Evolutionary conservation across 192 early-diverging fungal genomes (phyloP).

Genomic region (Podila epicladia): DNA sequence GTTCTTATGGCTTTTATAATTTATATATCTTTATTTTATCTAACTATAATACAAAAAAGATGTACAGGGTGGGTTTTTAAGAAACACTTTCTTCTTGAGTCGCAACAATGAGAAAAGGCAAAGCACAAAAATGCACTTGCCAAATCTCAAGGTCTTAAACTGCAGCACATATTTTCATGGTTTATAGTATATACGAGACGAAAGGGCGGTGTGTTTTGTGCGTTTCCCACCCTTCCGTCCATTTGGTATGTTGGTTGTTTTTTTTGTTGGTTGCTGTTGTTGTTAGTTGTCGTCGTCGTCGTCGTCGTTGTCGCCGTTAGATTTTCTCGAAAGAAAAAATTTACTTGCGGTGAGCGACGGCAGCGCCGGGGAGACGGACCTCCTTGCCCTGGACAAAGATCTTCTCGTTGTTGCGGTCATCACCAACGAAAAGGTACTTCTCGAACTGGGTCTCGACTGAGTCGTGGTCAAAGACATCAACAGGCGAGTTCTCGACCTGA

Average conservation of each 20-base stretch:
- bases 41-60: conserved; percentile 18
- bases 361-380: conserved; percentile 46
- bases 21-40: conserved; percentile 14
- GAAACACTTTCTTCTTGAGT: conserved; percentile 45
- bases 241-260: not conserved
- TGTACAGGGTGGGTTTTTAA: conserved; percentile 31
- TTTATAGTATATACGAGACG: conserved; percentile 30
- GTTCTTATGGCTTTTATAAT: not conserved
- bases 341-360: conserved; percentile 37
- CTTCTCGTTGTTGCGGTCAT: conserved; percentile 82
- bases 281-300: not conserved
- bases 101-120: not conserved
- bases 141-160: not conserved
- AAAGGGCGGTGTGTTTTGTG: conserved; percentile 51
- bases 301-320: not conserved
- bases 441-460: conserved; percentile 69
- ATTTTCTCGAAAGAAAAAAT: not conserved
- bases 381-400: conserved; percentile 84
- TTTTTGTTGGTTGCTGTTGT: not conserved
- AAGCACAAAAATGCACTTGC: not conserved
- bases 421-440: conserved; percentile 93
- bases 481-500: conserved; percentile 46
- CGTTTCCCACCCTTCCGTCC: conserved; percentile 46
- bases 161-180: conserved; percentile 53
- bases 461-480: conserved; percentile 76